Percentiles rank a stretch among this genome's conserved stretches.
phyloP scores from a whole-genome alignment of 306 rosid species.

The Cucumis melo region DNA sequence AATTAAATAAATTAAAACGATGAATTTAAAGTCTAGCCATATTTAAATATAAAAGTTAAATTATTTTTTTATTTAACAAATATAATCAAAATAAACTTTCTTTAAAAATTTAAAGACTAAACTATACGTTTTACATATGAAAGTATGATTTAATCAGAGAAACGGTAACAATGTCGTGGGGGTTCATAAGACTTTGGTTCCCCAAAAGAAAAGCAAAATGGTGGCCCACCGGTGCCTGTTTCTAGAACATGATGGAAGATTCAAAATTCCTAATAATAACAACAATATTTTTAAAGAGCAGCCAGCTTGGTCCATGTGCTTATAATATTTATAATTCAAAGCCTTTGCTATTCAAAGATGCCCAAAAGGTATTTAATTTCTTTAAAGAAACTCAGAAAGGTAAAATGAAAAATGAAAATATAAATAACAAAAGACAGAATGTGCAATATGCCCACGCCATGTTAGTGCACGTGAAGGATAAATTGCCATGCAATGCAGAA shows the following conservation, averaged over 20 bases:
- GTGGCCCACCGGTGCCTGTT: not conserved
- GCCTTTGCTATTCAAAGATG: not conserved
- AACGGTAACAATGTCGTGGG: not conserved
- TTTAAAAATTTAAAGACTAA: no score
- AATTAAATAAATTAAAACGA: no score
- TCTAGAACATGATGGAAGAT: not conserved
- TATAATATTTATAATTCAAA: constrained; percentile 26
- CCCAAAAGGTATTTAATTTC: no score
- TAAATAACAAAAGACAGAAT: not conserved
- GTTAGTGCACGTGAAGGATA: constrained; percentile 39
- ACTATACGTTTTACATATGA: no score
- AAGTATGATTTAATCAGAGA: no score
- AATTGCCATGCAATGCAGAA: constrained; percentile 9
- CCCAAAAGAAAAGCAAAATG: not conserved
- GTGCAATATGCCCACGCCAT: constrained; percentile 1
- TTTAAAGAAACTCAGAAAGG: no score
- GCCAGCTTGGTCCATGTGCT: constrained; percentile 77
- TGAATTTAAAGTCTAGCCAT: no score
- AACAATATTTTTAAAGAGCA: not conserved
- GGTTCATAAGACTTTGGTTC: not conserved
- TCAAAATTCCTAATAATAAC: not conserved
- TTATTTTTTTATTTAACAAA: no score
- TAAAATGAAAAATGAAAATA: no score
- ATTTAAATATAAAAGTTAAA: no score
- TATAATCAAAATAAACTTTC: no score